Percentiles rank a stretch among this genome's conserved stretches.
Evolutionary conservation across 2,329 filamentous ascomycete genomes (phyloP).

Genomic region (Cryphonectria japonica): DNA sequence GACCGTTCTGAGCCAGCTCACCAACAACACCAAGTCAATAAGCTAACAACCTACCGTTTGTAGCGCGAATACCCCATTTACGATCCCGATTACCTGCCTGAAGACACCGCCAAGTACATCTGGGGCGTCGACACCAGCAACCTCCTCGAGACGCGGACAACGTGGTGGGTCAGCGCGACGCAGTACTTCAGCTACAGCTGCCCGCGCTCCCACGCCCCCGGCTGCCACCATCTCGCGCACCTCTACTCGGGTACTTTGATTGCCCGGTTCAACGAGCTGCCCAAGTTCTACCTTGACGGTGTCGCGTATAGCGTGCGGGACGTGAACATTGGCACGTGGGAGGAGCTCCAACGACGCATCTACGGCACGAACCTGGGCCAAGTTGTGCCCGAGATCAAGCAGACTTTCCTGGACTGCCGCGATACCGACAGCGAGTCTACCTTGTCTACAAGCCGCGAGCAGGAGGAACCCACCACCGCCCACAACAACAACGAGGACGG

Average conservation of each 20-base stretch:
- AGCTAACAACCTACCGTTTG: neutral
- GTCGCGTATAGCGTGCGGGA: neutral
- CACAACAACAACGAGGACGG: neutral
- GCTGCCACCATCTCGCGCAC: constrained; percentile 5
- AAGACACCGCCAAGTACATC: neutral
- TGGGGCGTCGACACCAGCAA: constrained; percentile 2
- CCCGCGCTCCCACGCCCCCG: neutral
- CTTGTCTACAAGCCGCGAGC: neutral
- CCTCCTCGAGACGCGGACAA: neutral
- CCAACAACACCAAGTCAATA: neutral
- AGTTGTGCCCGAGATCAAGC: neutral
- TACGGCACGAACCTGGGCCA: neutral
- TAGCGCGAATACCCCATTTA: neutral
- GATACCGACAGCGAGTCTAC: neutral
- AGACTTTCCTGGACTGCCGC: neutral
- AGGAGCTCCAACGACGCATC: constrained; percentile 10
- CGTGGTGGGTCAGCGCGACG: neutral
- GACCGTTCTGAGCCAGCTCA: neutral
- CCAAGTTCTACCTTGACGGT: neutral
- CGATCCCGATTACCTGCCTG: neutral
- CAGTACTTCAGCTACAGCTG: neutral
- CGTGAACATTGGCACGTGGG: neutral
- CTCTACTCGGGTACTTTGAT: constrained; percentile 1
- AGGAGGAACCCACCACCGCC: neutral
- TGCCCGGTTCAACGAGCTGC: constrained; percentile 7